These are phyloP conservation scores for Penicillium sp. DNA, from an alignment of 2,329 filamentous ascomycete genomes.

Conservation along the genomic window DNA sequence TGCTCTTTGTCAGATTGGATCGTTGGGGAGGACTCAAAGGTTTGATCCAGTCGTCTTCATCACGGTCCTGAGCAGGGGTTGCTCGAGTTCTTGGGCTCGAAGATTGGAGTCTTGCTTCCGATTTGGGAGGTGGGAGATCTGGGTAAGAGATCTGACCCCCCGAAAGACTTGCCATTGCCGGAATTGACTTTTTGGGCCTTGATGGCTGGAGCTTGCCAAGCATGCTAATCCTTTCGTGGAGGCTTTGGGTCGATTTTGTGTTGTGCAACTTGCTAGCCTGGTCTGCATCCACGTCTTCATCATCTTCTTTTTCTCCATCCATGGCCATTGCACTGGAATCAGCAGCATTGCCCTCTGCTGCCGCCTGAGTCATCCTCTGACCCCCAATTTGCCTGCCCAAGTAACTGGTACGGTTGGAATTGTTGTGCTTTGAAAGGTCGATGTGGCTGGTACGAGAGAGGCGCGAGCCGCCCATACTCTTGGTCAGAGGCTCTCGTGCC, in stretches of 20 bases:
- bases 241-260: slow-evolving; percentile 87
- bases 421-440: slow-evolving; percentile 54
- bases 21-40: slow-evolving; percentile 49
- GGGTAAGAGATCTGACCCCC: slow-evolving; percentile 38
- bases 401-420: slow-evolving; percentile 63
- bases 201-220: slow-evolving; percentile 56
- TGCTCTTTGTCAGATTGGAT: slow-evolving; percentile 58
- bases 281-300: slow-evolving; percentile 48
- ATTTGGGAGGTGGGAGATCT: slow-evolving; percentile 32
- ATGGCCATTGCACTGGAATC: slow-evolving; percentile 48
- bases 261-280: slow-evolving; percentile 62
- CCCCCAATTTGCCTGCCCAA: slow-evolving; percentile 71
- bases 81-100: slow-evolving; percentile 21
- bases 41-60: slow-evolving; percentile 61
- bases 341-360: slow-evolving; percentile 44
- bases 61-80: slow-evolving; percentile 29
- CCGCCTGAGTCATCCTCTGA: slow-evolving; percentile 35
- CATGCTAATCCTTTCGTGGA: slow-evolving; percentile 89
- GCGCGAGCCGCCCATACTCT: slow-evolving; percentile 70
- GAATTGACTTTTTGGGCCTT: slow-evolving; percentile 47
- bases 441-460: slow-evolving; percentile 74
- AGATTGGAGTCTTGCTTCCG: slow-evolving; percentile 27
- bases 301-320: slow-evolving; percentile 56
- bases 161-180: slow-evolving; percentile 30
- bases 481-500: slow-evolving; percentile 80